A percentile compares a stretch with the other conserved stretches of the same genome.
These are phyloP conservation scores for Amphirosellinia nigrospora DNA, from an alignment of 495 filamentous ascomycete species.

Conservation along the genomic window DNA sequence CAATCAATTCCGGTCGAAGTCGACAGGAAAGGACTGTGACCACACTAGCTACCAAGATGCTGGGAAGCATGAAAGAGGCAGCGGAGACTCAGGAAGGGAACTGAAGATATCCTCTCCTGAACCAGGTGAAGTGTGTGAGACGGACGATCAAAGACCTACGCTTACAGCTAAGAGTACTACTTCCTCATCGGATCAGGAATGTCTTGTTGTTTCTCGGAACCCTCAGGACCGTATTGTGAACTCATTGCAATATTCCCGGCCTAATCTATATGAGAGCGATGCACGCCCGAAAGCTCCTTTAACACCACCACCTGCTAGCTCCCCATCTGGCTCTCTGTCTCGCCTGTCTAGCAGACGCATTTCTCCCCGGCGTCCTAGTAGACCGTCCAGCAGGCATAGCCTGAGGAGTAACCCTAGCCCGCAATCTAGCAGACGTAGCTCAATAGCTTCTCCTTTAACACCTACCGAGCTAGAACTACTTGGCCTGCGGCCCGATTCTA, in stretches of 20 bases:
- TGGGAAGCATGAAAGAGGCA: background rate
- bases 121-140: constrained; percentile 39
- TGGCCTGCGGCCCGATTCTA: constrained; percentile 26
- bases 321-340: background rate
- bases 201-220: background rate
- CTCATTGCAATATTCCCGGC: background rate
- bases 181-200: constrained; percentile 2
- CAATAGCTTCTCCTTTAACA: constrained; percentile 30
- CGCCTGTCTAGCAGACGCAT: background rate
- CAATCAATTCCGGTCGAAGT: background rate
- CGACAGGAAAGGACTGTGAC: constrained; percentile 7
- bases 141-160: constrained; percentile 26
- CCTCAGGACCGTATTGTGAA: background rate
- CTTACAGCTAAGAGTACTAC: constrained; percentile 22
- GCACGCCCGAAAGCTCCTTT: background rate
- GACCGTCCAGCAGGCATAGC: constrained; percentile 9
- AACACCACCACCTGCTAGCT: background rate
- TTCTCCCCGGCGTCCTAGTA: background rate
- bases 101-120: constrained; percentile 32
- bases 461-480: constrained; percentile 35
- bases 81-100: background rate
- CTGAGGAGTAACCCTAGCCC: constrained; percentile 22
- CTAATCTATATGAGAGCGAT: background rate
- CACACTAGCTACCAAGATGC: background rate
- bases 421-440: constrained; percentile 29